Evolutionary conservation across 2,329 filamentous ascomycete species (phyloP).

Genomic region (Pseudocercospora pini-densiflorae): DNA sequence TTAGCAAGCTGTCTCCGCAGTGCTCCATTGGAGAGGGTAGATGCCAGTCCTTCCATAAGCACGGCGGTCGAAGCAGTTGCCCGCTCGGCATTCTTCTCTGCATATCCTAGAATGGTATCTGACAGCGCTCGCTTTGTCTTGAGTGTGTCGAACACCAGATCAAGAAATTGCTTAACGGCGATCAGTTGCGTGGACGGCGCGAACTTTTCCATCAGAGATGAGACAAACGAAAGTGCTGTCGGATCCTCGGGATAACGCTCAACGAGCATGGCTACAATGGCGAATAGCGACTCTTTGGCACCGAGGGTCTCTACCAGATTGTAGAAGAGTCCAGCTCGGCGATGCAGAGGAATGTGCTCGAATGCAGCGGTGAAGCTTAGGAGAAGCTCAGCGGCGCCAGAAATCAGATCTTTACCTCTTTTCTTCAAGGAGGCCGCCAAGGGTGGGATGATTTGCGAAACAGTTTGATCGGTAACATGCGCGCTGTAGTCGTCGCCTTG

Average conservation of each 20-base stretch:
- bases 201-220: conserved; percentile 74
- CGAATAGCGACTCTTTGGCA: conserved; percentile 83
- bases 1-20: conserved; percentile 35
- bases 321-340: conserved; percentile 80
- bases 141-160: conserved; percentile 75
- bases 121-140: conserved; percentile 75
- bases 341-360: conserved; percentile 89
- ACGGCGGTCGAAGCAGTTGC: conserved; percentile 41
- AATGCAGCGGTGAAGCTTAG: conserved; percentile 95
- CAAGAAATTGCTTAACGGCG: conserved; percentile 75
- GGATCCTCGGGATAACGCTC: conserved; percentile 83
- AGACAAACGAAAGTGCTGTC: conserved; percentile 73
- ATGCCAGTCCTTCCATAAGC: conserved; percentile 46
- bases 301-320: conserved; percentile 86
- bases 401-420: conserved; percentile 75
- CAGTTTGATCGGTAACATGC: conserved; percentile 91
- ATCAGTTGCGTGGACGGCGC: conserved; percentile 73
- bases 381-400: conserved; percentile 85
- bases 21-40: conserved; percentile 35
- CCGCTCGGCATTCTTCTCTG: conserved; percentile 47
- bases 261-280: conserved; percentile 85
- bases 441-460: conserved; percentile 91
- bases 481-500: conserved; percentile 97
- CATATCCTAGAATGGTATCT: conserved; percentile 69
- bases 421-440: conserved; percentile 83